Evolutionary conservation across 176 grass and related monocot species (phyloP).

Genomic region (Hordeum marinum): DNA sequence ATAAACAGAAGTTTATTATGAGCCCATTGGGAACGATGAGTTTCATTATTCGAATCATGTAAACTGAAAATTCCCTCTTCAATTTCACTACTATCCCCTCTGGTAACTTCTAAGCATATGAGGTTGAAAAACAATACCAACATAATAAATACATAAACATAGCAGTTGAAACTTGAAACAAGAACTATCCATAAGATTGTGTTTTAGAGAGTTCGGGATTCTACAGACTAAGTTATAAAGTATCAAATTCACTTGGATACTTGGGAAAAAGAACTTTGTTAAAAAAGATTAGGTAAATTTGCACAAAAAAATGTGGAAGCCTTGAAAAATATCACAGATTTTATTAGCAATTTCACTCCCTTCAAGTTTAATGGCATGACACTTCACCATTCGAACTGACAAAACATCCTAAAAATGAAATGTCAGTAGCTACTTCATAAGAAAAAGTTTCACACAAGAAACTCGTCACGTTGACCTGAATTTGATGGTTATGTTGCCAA

Average conservation of each 20-base stretch:
- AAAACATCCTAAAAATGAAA: neutral
- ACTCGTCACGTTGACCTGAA: neutral
- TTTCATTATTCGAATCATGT: neutral
- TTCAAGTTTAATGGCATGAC: neutral
- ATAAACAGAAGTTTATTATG: neutral
- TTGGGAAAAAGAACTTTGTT: neutral
- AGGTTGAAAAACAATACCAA: neutral
- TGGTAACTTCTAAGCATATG: neutral
- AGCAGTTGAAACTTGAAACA: neutral
- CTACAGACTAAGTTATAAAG: too few relatives aligned
- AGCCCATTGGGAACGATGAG: neutral
- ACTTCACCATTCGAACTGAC: neutral
- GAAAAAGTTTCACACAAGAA: neutral
- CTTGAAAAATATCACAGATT: neutral
- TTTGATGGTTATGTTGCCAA: neutral
- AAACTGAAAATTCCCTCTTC: neutral
- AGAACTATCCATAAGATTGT: neutral
- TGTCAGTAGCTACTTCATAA: neutral
- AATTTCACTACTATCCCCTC: neutral
- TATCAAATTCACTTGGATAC: too few relatives aligned
- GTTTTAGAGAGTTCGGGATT: too few relatives aligned
- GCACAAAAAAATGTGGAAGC: neutral
- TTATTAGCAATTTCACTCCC: neutral
- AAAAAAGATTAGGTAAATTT: neutral
- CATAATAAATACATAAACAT: neutral